Base-by-base conservation (phyloP, 1,284 basidiomycete species). In the Phlebopus sp. region DNA sequence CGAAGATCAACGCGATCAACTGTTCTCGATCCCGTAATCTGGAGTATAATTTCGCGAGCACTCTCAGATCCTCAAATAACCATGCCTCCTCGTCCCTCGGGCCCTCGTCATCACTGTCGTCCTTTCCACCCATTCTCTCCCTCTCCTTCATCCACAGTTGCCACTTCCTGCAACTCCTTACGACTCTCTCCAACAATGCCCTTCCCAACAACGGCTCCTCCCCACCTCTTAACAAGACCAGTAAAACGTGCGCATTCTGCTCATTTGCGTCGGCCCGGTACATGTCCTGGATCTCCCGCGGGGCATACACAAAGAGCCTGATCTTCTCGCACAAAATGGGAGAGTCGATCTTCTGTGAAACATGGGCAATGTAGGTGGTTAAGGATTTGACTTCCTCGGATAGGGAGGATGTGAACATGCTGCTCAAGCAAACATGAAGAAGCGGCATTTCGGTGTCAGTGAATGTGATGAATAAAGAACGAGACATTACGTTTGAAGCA, bases 381-480 rank as follows among this genome's bases (percentile, higher is more conserved):
- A 99, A 70, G 4, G 81, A 79, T 50, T 82, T 85, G 32, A 92
- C 88, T 64, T 98, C 96, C 64, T 98, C 96, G 14, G 85, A 81
- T 38, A 99, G 69, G 0, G 90, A 92, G 51, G 88, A 88, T 0
- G 92, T 92, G 69, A 97, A 97, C 93, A 99, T 97, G 47, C 92
- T 92, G 56, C 21, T 8, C 19, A 35, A 32, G n/a, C 27, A 40
- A 38, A 23, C 11, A 38, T 59, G 43, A 62, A 44, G 17, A n/a
- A 29, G n/a, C 25, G 0, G 9, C 32, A 13, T 35, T 35, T n/a
- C 5, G 14, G 30, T 23, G 21, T 23, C 21, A 35, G 25, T 6
- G 15, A 18, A 17, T 13, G 27, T 14, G 8, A 18, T 4, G 5
- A 44, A 23, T 6, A n/a, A 43, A 5, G 18, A 40, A 15, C n/a